Percentiles rank a stretch among this genome's conserved stretches.
These are phyloP conservation scores for Dovyalis caffra DNA, from an alignment of 345 rosid species.

Conservation along the genomic window DNA sequence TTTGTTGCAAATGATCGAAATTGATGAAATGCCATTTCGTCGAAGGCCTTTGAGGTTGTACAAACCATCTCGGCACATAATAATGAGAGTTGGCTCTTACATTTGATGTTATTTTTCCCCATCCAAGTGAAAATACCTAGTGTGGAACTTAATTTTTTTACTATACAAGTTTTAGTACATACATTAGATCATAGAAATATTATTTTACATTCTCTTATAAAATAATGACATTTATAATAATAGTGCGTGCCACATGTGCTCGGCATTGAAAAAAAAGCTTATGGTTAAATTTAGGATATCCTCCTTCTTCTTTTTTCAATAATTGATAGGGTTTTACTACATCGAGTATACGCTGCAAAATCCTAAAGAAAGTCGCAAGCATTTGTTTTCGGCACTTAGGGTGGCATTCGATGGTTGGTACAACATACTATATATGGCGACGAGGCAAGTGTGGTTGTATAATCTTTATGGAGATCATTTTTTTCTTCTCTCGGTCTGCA, in stretches of 20 bases:
- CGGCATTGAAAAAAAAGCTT: neutral
- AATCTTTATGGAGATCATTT: neutral
- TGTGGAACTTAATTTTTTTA: constrained; percentile 17
- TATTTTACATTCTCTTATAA: neutral
- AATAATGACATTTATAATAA: constrained; percentile 2
- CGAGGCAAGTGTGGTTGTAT: constrained; percentile 61
- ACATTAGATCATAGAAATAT: neutral
- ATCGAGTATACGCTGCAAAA: constrained; percentile 84
- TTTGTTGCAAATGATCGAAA: constrained; percentile 29
- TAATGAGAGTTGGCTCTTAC: constrained; percentile 4
- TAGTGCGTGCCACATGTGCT: neutral
- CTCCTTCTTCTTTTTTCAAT: neutral
- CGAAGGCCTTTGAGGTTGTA: constrained; percentile 21
- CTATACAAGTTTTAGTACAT: constrained; percentile 17
- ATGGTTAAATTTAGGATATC: neutral
- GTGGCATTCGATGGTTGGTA: constrained; percentile 91
- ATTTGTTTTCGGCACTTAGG: constrained; percentile 76
- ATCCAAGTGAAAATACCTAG: neutral
- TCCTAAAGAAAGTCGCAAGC: constrained; percentile 72
- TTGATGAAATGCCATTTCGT: constrained; percentile 12
- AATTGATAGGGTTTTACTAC: constrained; percentile 68
- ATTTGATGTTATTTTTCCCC: neutral
- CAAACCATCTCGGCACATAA: neutral
- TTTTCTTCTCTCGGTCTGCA: neutral
- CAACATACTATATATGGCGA: constrained; percentile 82